These are phyloP conservation scores for Isatis tinctoria DNA, from an alignment of 345 rosid species.

Conservation along the genomic window DNA sequence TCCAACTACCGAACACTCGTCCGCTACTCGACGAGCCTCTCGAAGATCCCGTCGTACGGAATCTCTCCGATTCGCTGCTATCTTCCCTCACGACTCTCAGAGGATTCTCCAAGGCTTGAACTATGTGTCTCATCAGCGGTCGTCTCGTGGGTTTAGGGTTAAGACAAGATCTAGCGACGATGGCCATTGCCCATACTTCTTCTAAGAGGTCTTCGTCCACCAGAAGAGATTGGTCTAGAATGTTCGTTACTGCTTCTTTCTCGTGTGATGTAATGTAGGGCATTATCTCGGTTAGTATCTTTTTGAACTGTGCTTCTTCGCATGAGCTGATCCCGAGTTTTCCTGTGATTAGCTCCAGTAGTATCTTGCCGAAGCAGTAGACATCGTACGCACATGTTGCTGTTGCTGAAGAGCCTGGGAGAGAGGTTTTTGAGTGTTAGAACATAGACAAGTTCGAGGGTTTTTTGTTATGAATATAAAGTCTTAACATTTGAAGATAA, in stretches of 20 bases:
- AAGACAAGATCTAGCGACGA: slow-evolving; percentile 87
- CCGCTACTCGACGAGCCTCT: slow-evolving; percentile 59
- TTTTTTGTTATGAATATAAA: not conserved
- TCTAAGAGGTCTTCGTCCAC: slow-evolving; percentile 88
- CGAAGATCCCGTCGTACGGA: slow-evolving; percentile 66
- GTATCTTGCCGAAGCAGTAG: slow-evolving; percentile 85
- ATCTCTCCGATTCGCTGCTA: slow-evolving; percentile 56
- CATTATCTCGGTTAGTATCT: slow-evolving; percentile 51
- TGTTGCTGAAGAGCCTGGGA: slow-evolving; percentile 41
- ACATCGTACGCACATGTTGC: slow-evolving; percentile 71
- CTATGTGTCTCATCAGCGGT: slow-evolving; percentile 78
- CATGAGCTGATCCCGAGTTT: slow-evolving; percentile 75
- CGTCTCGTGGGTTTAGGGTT: slow-evolving; percentile 78
- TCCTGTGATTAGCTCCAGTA: slow-evolving; percentile 87
- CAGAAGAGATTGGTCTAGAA: slow-evolving; percentile 74
- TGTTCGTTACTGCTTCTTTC: slow-evolving; percentile 67
- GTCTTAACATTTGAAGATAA: not conserved
- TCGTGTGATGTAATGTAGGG: slow-evolving; percentile 59
- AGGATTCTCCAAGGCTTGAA: slow-evolving; percentile 90
- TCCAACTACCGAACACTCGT: slow-evolving; percentile 77
- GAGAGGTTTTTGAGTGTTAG: not conserved
- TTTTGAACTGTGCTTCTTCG: slow-evolving; percentile 52
- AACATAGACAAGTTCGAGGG: not conserved
- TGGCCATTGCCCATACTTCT: slow-evolving; percentile 99
- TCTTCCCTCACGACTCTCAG: slow-evolving; percentile 81